phyloP scores from a whole-genome alignment of 257 asterid species.

The Solanum gracilifrons region DNA sequence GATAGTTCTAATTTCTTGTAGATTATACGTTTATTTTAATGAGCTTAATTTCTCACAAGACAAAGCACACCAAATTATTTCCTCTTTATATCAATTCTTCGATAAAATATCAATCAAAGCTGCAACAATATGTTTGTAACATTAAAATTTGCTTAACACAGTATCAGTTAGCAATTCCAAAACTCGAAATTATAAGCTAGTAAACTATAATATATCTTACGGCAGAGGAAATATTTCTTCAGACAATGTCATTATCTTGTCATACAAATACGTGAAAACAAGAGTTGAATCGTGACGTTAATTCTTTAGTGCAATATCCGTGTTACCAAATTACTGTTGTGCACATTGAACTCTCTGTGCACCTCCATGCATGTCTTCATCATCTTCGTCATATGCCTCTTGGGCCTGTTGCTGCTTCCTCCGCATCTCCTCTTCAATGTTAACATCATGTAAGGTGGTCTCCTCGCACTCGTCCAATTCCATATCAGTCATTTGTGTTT shows the following conservation, averaged over 20 bases:
- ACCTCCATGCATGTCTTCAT: slow-evolving; percentile 13
- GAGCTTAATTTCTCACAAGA: background rate
- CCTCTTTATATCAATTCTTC: background rate
- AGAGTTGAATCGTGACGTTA: background rate
- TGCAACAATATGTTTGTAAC: background rate
- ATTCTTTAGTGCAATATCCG: background rate
- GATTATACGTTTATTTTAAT: background rate
- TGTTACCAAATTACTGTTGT: slow-evolving; percentile 10
- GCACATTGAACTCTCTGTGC: slow-evolving; percentile 19
- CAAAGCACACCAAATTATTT: background rate
- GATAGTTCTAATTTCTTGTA: background rate
- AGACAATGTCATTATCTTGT: background rate
- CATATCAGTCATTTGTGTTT: slow-evolving; percentile 6
- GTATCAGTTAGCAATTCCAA: background rate
- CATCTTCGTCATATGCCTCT: slow-evolving; percentile 14
- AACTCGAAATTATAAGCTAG: background rate
- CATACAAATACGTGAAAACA: background rate
- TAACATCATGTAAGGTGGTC: slow-evolving; percentile 11
- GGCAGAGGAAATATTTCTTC: background rate
- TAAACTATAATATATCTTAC: background rate
- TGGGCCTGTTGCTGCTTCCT: slow-evolving; percentile 12
- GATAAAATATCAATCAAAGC: background rate
- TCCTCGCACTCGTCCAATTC: slow-evolving; percentile 19
- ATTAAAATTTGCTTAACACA: background rate
- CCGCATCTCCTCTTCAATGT: slow-evolving; percentile 14